These are phyloP conservation scores for Brettanomyces sp. DNA, from an alignment of 805 yeast species.

Conservation along the genomic window DNA sequence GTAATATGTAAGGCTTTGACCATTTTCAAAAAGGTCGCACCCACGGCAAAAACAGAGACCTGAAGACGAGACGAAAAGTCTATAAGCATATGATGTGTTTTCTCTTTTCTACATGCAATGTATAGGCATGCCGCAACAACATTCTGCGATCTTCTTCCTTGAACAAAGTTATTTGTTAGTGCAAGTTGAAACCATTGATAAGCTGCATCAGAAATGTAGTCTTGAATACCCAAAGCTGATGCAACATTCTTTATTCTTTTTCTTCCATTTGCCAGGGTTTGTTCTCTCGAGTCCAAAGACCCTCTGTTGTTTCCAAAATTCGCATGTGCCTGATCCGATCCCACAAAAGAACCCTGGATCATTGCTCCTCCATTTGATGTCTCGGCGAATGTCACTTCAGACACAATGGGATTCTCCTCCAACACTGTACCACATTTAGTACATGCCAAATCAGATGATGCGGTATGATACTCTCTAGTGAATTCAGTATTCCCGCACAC, in stretches of 20 bases:
- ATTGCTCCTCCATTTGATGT: slow-evolving; percentile 88
- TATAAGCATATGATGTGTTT: slow-evolving; percentile 90
- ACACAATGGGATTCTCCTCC: slow-evolving; percentile 89
- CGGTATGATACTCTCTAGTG: slow-evolving; percentile 41
- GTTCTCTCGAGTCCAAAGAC: slow-evolving; percentile 79
- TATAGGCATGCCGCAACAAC: slow-evolving; percentile 93
- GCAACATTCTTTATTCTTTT: slow-evolving; percentile 75
- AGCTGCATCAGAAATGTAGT: slow-evolving; percentile 78
- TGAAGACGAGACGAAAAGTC: slow-evolving; percentile 88
- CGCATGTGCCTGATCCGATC: slow-evolving; percentile 76
- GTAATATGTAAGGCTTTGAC: slow-evolving; percentile 78
- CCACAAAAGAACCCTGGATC: slow-evolving; percentile 90
- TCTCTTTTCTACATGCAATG: slow-evolving; percentile 85
- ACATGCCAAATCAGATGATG: slow-evolving; percentile 76
- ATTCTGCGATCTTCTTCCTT: slow-evolving; percentile 93
- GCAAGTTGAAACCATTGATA: slow-evolving; percentile 86
- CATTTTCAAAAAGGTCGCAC: slow-evolving; percentile 90
- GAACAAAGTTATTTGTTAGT: slow-evolving; percentile 79
- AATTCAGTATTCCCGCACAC: slow-evolving; percentile 47
- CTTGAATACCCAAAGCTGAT: slow-evolving; percentile 68
- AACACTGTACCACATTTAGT: slow-evolving; percentile 75
- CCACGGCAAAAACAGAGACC: slow-evolving; percentile 87
- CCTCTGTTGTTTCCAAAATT: slow-evolving; percentile 60
- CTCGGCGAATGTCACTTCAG: slow-evolving; percentile 93
- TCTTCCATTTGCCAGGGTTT: slow-evolving; percentile 78